phyloP scores from a whole-genome alignment of 331 rosid genomes.

The Pyracantha coccinea region DNA sequence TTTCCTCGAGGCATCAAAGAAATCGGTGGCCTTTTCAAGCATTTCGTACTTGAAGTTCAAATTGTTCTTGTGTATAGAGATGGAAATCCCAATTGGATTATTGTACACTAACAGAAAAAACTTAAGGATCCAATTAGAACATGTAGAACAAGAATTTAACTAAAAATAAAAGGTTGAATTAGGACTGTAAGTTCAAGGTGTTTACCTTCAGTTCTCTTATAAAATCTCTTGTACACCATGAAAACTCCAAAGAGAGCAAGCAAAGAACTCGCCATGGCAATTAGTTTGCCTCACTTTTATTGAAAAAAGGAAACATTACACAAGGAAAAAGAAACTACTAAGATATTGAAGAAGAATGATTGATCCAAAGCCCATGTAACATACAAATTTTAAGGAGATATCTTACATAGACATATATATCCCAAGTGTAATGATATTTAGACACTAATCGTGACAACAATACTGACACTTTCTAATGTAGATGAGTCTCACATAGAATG shows the following conservation, averaged over 20 bases:
- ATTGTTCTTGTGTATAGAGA: slow-evolving; percentile 6
- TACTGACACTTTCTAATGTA: too few relatives aligned
- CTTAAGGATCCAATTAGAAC: slow-evolving; percentile 2
- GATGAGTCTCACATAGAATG: too few relatives aligned
- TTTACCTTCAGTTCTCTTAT: slow-evolving; percentile 11
- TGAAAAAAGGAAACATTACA: neutral
- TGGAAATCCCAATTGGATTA: neutral
- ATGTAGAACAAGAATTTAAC: neutral
- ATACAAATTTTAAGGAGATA: too few relatives aligned
- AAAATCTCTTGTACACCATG: slow-evolving; percentile 17
- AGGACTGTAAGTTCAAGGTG: neutral
- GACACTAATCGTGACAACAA: too few relatives aligned
- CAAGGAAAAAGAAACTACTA: neutral
- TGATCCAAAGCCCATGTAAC: too few relatives aligned
- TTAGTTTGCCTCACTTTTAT: slow-evolving; percentile 12
- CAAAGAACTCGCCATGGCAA: slow-evolving; percentile 12
- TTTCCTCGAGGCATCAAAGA: slow-evolving; percentile 32
- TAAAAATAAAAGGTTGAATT: neutral
- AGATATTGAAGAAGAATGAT: too few relatives aligned
- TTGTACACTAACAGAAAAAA: slow-evolving; percentile 10
- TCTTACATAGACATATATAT: too few relatives aligned
- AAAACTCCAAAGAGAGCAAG: slow-evolving; percentile 17
- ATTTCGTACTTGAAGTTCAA: slow-evolving; percentile 41
- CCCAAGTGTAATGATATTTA: too few relatives aligned
- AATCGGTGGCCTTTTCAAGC: slow-evolving; percentile 42